Evolutionary conservation across 768 basidiomycete genomes (phyloP), one percentile per base, ranked within the genome.

Genomic region (Mycena venus): DNA sequence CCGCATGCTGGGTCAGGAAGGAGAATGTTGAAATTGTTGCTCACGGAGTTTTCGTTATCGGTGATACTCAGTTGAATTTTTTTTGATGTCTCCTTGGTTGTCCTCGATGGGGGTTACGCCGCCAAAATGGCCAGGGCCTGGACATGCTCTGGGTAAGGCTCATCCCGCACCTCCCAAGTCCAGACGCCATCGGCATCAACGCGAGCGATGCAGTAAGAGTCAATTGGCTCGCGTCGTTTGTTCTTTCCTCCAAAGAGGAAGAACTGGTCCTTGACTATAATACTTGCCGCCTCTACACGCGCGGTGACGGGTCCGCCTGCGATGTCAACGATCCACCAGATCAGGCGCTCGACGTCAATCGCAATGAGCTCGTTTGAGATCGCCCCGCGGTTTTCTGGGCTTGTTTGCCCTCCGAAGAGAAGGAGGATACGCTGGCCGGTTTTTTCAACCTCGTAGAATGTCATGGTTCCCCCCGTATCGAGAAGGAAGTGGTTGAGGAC

Each of bases 261-360:
- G 9, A 72, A 34, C 47, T 55, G 56, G 34, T 72, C 49, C 14
- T 17, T 34, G 65, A 68, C 36, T 29, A 73, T 31, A 31, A 68
- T 29, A 1, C 67, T 25, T 0, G 2, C 21, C 36, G 72, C 49
- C 15, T 62, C 15, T 1, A 53, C 34, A 29, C 72, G 72, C 12
- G 72, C n/a, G 3, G 36, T 6, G 6, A 68, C 59, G 1, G n/a
- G 15, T 17, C 72, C 65, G 40, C 72, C 72, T 12, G 65, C 65
- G 9, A 73, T 19, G 14, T 68, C 65, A 17, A 73, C 49, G 34
- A 62, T 40, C 72, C 72, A 73, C 72, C 72, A 73, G 14, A 4
- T 53, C 17, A 11, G 12, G 7, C 25, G 27, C 7, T 73, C 65
- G 27, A 73, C 40, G 23, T 73, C 72, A 11, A 73, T 42, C 21